A percentile compares a stretch with the other conserved stretches of the same genome.
phyloP scores from a whole-genome alignment of 306 rosid genomes.

The Dalbergia cochinchinensis region DNA sequence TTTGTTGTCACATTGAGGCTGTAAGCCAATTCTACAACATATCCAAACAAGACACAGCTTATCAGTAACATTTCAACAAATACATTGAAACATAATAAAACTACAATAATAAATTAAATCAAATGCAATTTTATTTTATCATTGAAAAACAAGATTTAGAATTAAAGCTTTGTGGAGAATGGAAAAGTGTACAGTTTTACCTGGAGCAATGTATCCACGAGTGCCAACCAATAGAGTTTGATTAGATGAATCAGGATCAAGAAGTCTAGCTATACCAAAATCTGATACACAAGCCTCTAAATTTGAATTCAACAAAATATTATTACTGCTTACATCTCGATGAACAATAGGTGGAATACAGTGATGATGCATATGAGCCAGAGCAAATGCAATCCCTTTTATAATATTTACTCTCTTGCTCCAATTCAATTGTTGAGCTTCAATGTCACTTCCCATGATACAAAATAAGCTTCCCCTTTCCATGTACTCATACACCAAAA shows the following conservation, averaged over 20 bases:
- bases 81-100: too few relatives aligned
- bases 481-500: conserved; percentile 43
- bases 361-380: conserved; percentile 33
- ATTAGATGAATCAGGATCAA: conserved; percentile 27
- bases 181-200: not conserved
- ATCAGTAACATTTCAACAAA: not conserved
- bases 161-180: too few relatives aligned
- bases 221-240: conserved; percentile 27
- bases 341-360: conserved; percentile 34
- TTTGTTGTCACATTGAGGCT: conserved; percentile 27
- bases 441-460: conserved; percentile 20
- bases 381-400: conserved; percentile 39
- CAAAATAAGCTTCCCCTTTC: conserved; percentile 42
- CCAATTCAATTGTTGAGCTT: conserved; percentile 41
- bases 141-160: too few relatives aligned
- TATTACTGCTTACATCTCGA: conserved; percentile 27
- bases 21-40: not conserved
- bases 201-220: not conserved
- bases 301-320: conserved; percentile 31
- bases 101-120: too few relatives aligned
- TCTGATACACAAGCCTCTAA: conserved; percentile 30
- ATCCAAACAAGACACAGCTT: too few relatives aligned
- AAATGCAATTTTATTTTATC: not conserved
- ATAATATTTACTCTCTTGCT: conserved; percentile 45
- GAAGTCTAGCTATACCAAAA: too few relatives aligned